These are phyloP conservation scores for Pythium dissotocum DNA, from an alignment of 352 stramenopile genomes.

Conservation along the genomic window DNA sequence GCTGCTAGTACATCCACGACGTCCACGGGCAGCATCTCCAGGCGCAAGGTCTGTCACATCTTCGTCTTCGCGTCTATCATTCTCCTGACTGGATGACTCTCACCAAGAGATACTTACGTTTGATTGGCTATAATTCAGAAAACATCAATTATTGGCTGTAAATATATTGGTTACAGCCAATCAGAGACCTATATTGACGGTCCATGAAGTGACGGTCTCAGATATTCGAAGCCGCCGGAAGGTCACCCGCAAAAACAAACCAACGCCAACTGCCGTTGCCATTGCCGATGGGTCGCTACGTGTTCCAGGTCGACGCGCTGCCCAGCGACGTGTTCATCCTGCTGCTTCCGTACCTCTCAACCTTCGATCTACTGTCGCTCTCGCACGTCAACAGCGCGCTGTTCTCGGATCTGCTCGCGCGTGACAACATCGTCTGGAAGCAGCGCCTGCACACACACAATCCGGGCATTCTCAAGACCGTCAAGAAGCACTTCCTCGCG, in stretches of 20 bases:
- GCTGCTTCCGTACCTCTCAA: slow-evolving; percentile 14
- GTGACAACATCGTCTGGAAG: not conserved
- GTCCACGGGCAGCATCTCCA: not conserved
- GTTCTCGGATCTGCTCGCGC: not conserved
- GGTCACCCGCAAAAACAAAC: not conserved
- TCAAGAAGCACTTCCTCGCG: slow-evolving; percentile 6
- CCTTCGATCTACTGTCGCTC: slow-evolving; percentile 12
- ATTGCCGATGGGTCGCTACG: not conserved
- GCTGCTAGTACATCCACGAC: not conserved
- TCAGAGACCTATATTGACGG: not conserved
- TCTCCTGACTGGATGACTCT: too few relatives aligned
- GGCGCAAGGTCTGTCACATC: too few relatives aligned
- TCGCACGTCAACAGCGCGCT: slow-evolving; percentile 3
- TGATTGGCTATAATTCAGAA: too few relatives aligned
- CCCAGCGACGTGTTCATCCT: slow-evolving; percentile 3
- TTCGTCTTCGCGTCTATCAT: too few relatives aligned
- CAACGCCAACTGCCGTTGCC: too few relatives aligned
- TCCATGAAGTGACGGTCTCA: not conserved
- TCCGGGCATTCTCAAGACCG: not conserved
- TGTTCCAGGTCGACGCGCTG: not conserved
- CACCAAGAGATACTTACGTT: too few relatives aligned
- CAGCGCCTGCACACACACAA: not conserved
- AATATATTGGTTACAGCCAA: not conserved
- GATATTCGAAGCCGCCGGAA: not conserved
- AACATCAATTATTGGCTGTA: too few relatives aligned